Percentiles rank a stretch among this genome's conserved stretches.
These are phyloP conservation scores for Capronia coronata DNA, from an alignment of 2,329 filamentous ascomycete species.

Conservation along the genomic window DNA sequence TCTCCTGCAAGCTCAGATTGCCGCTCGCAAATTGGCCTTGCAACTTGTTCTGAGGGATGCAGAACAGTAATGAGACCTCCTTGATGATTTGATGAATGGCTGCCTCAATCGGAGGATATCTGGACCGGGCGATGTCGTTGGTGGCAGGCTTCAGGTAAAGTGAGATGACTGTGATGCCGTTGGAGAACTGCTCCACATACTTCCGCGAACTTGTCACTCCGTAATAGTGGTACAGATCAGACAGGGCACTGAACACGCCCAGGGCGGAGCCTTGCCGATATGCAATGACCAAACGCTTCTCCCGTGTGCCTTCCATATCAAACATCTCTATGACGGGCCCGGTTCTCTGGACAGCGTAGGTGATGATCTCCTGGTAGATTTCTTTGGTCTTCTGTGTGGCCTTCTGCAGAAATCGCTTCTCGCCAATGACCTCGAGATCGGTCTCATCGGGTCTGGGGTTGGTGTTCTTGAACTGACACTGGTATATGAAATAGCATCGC, in stretches of 20 bases:
- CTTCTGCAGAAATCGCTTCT: conserved; percentile 91
- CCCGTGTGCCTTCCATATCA: conserved; percentile 81
- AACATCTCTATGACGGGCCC: conserved; percentile 98
- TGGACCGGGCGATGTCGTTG: conserved; percentile 48
- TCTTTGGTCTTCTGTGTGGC: conserved; percentile 92
- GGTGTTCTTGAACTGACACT: conserved; percentile 79
- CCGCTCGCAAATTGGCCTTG: conserved; percentile 82
- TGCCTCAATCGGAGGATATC: conserved; percentile 75
- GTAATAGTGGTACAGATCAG: conserved; percentile 97
- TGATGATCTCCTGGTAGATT: conserved; percentile 91
- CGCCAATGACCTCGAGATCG: conserved; percentile 81
- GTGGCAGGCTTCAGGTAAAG: conserved; percentile 78
- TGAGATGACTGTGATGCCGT: conserved; percentile 95
- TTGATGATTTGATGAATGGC: conserved; percentile 99
- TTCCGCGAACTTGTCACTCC: conserved; percentile 92
- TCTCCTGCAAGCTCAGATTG: conserved; percentile 85
- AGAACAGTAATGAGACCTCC: conserved; percentile 94
- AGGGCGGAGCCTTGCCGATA: conserved; percentile 89
- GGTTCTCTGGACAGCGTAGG: conserved; percentile 72
- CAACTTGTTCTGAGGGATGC: conserved; percentile 94
- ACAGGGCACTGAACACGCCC: conserved; percentile 90
- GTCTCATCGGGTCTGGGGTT: conserved; percentile 72
- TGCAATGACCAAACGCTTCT: conserved; percentile 90
- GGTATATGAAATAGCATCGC: conserved; percentile 98
- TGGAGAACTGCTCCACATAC: conserved; percentile 98